A percentile compares a stretch with the other conserved stretches of the same genome.
phyloP scores from a whole-genome alignment of 371 early-diverging fungal genomes.

The Apophysomyces sp. region DNA sequence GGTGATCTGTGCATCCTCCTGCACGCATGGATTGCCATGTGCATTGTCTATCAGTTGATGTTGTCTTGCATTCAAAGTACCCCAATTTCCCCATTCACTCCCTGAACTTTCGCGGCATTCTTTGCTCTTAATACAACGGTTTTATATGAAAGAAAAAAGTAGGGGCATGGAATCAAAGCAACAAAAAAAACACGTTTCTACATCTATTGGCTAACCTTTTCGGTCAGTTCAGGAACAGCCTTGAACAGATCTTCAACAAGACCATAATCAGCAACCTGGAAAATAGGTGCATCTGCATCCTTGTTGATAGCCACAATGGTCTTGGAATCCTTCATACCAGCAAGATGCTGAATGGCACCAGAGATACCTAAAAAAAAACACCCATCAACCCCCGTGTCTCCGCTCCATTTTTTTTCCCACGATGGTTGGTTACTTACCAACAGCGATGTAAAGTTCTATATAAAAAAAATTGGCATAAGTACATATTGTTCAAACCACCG shows the following conservation, averaged over 20 bases:
- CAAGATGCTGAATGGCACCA: conserved; percentile 97
- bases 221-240: conserved; percentile 90
- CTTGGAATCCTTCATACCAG: conserved; percentile 99
- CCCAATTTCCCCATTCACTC: background rate
- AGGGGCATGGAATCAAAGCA: background rate
- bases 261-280: conserved; percentile 97
- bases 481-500: too few species aligned
- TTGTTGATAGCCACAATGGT: conserved; percentile 98
- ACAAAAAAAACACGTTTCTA: conserved; percentile 16
- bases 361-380: conserved; percentile 68
- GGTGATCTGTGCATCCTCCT: background rate
- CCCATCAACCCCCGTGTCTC: background rate
- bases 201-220: conserved; percentile 61
- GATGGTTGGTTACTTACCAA: conserved; percentile 50
- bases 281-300: conserved; percentile 98
- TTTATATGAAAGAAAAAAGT: background rate
- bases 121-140: background rate
- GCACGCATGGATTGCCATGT: background rate
- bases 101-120: background rate
- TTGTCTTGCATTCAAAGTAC: too few species aligned
- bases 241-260: conserved; percentile 95
- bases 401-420: conserved; percentile 1
- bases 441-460: conserved; percentile 88
- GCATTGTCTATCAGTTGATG: background rate
- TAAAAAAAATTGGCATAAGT: background rate